These are phyloP conservation scores for Solanum lycopersicoides DNA, from an alignment of 257 asterid genomes.

Conservation along the genomic window DNA sequence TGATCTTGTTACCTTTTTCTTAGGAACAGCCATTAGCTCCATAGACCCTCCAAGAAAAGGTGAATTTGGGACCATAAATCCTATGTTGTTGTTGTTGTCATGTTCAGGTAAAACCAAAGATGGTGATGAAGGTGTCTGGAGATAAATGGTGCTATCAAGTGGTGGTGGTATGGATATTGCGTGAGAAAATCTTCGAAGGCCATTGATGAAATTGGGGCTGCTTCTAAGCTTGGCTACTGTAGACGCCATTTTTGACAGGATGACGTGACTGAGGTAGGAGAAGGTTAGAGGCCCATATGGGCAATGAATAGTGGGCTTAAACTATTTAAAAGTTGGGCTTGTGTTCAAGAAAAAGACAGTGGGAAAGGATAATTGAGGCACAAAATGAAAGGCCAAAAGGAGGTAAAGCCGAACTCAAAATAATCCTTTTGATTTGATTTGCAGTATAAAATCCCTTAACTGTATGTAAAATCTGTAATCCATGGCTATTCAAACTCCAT, in stretches of 20 bases:
- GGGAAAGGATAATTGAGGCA: neutral
- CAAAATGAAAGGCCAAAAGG: neutral
- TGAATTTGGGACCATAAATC: conserved; percentile 14
- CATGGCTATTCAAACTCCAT: conserved; percentile 2
- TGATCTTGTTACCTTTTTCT: conserved; percentile 38
- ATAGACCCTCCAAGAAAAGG: conserved; percentile 34
- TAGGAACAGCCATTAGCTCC: conserved; percentile 94
- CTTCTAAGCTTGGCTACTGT: conserved; percentile 17
- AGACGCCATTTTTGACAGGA: conserved; percentile 11
- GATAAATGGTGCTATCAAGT: conserved; percentile 18
- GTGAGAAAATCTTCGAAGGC: conserved; percentile 42
- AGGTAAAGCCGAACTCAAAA: neutral
- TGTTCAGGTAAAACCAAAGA: conserved; percentile 46
- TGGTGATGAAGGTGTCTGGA: conserved; percentile 21
- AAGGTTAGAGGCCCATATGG: neutral
- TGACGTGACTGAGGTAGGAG: neutral
- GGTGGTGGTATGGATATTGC: conserved; percentile 38
- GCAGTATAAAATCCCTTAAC: neutral
- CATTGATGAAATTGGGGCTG: conserved; percentile 9
- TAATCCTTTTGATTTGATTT: neutral
- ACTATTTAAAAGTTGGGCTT: neutral
- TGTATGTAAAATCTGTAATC: neutral
- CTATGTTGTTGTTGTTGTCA: neutral
- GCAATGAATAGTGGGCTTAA: neutral
- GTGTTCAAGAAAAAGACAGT: neutral